phyloP scores from a whole-genome alignment of 306 rosid species.

The Trifolium pratense region DNA sequence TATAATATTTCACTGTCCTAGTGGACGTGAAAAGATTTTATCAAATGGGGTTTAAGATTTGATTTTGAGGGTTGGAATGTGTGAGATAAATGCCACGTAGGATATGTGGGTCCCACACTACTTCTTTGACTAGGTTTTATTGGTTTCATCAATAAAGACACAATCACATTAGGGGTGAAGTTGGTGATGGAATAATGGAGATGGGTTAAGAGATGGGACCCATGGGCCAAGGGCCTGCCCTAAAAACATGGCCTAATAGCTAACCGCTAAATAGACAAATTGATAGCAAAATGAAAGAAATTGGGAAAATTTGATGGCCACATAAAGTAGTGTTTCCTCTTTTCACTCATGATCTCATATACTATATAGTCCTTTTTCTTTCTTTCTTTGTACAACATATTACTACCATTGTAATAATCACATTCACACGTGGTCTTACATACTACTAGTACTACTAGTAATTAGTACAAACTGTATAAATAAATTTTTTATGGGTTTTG shows the following conservation, averaged over 20 bases:
- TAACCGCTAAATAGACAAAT: constrained; percentile 14
- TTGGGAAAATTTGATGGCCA: not conserved
- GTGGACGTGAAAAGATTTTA: constrained; percentile 81
- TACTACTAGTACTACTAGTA: not conserved
- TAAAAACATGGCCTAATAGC: not conserved
- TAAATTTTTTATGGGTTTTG: too few species aligned
- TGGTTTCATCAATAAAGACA: constrained; percentile 33
- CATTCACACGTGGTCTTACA: not conserved
- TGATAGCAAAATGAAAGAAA: not conserved
- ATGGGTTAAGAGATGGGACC: constrained; percentile 33
- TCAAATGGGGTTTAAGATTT: constrained; percentile 60
- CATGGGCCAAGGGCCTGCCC: not conserved
- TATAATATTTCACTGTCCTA: constrained; percentile 44
- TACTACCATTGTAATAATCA: not conserved
- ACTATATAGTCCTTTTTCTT: too few species aligned
- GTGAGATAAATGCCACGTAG: constrained; percentile 50
- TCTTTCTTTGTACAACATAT: not conserved
- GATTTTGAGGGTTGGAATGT: constrained; percentile 32
- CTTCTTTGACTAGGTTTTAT: constrained; percentile 66
- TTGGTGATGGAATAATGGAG: constrained; percentile 57
- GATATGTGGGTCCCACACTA: constrained; percentile 48
- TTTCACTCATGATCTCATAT: not conserved
- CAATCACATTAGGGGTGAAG: constrained; percentile 49
- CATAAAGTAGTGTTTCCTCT: not conserved
- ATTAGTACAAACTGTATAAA: not conserved